Percentiles rank a stretch among this genome's conserved stretches.
Evolutionary conservation across 495 filamentous ascomycete species (phyloP).

Genomic region (Penicillium paxilli): DNA sequence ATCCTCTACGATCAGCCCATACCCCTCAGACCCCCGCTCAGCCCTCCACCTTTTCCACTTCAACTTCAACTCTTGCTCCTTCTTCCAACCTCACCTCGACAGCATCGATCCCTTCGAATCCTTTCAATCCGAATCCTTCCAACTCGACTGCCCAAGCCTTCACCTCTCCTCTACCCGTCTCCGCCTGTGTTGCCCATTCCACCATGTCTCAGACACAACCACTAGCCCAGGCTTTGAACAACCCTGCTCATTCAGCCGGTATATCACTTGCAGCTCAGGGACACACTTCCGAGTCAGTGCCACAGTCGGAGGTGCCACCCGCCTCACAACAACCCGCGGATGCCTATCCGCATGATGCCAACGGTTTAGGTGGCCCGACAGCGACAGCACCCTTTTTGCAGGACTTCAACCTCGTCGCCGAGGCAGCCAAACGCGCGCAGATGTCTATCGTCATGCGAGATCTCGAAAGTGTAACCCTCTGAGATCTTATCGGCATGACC

Average conservation of each 20-base stretch:
- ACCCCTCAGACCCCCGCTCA: slow-evolving; percentile 15
- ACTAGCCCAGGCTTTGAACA: slow-evolving; percentile 13
- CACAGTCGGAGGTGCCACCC: slow-evolving; percentile 13
- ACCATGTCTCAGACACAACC: slow-evolving; percentile 19
- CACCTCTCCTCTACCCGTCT: slow-evolving; percentile 9
- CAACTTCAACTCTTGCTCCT: slow-evolving; percentile 11
- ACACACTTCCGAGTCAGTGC: slow-evolving; percentile 3
- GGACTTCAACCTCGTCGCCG: slow-evolving; percentile 86
- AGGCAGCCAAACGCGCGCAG: slow-evolving; percentile 91
- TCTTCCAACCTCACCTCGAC: slow-evolving; percentile 10
- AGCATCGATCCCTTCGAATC: slow-evolving; percentile 9
- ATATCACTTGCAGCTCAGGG: slow-evolving; percentile 12
- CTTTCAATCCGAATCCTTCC: slow-evolving; percentile 8
- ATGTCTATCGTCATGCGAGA: slow-evolving; percentile 85
- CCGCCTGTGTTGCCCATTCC: slow-evolving; percentile 12
- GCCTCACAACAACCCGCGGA: slow-evolving; percentile 19
- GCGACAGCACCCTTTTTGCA: slow-evolving; percentile 64
- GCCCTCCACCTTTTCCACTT: slow-evolving; percentile 12
- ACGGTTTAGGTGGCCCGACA: slow-evolving; percentile 45
- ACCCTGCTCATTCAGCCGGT: slow-evolving; percentile 3
- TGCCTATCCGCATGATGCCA: slow-evolving; percentile 31
- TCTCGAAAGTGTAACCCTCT: slow-evolving; percentile 57
- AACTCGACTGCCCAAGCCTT: slow-evolving; percentile 13
- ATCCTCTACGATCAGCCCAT: slow-evolving; percentile 20
- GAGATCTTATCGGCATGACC: slow-evolving; percentile 8